Evolutionary conservation across 202 grass and related monocot genomes (phyloP).

Genomic region (Schoenoplectus tabernaemontani): DNA sequence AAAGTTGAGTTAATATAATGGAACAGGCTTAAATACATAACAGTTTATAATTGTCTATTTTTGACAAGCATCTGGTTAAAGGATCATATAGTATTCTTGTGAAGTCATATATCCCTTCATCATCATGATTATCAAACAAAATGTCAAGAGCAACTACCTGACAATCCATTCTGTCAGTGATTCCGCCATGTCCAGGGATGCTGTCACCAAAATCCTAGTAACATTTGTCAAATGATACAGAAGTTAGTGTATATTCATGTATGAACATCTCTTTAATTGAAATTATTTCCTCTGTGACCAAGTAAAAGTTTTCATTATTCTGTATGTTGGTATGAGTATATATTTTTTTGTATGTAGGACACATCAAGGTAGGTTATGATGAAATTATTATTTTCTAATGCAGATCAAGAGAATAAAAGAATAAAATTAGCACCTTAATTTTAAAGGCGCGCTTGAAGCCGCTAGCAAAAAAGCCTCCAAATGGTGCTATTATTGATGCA

Average conservation of each 20-base stretch:
- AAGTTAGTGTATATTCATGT: not conserved
- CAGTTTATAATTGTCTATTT: not conserved
- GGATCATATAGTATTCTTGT: not conserved
- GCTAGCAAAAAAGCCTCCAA: constrained; percentile 99
- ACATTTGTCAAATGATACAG: constrained; percentile 18
- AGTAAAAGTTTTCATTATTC: not conserved
- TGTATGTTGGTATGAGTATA: not conserved
- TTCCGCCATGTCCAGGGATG: constrained; percentile 96
- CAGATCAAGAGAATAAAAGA: not conserved
- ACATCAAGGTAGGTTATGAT: not conserved
- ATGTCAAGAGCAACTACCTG: constrained; percentile 54
- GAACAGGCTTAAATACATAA: not conserved
- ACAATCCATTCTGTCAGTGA: constrained; percentile 98
- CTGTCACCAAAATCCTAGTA: constrained; percentile 94
- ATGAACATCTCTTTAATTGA: not conserved
- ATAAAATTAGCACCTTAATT: constrained; percentile 84
- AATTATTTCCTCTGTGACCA: not conserved
- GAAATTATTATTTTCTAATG: not conserved
- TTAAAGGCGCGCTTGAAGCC: constrained; percentile 98
- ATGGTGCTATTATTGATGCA: constrained; percentile 98
- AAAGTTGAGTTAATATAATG: not conserved
- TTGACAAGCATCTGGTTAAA: not conserved
- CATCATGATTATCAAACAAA: constrained; percentile 1
- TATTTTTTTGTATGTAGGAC: not conserved
- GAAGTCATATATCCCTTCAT: not conserved